Evolutionary conservation across 2,329 filamentous ascomycete genomes (phyloP), one percentile per base, ranked within the genome.

Genomic region (Hysterium pulicare): DNA sequence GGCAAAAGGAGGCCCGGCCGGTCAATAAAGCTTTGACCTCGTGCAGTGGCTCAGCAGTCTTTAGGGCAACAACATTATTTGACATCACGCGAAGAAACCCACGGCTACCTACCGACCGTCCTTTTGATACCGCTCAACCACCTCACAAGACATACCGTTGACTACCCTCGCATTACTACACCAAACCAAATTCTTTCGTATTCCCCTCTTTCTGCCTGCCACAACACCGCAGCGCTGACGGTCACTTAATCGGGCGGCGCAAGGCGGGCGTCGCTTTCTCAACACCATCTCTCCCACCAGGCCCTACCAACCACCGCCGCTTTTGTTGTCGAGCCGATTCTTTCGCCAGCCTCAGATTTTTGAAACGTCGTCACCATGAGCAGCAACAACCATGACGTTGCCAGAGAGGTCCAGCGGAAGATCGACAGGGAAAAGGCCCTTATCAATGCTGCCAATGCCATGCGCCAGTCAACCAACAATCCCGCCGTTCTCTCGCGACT

Each of bases 351-450:
- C 20, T 32, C 24, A 17, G 20, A 33, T 8, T n/a, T n/a, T n/a
- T n/a, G n/a, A n/a, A n/a, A 22, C 30, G 43, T 49, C 39, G 32
- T 49, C 53, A 63, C 67, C 68, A 73, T 54, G 64, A 82, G 82
- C 73, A n/a, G n/a, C n/a, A 74, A 73, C 64, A 73, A 79, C 66
- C 78, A 83, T 62, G 76, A 81, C 55, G 75, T 81, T 52, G 77
- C 83, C 71, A 82, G 82, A 71, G 86, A 89, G 69, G 90, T 98
- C 73, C 83, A 86, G 73, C 86, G 84, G 75, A 97, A 98, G 85
- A 97, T 98, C 71, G 89, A 96, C 77, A 84, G 91, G 68, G 93
- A 98, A 73, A 91, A 90, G 77, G 87, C 86, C 60, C 83, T 97
- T 63, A 93, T 98, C 76, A 87, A 87, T 69, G 91, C 89, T 60